A percentile compares a stretch with the other conserved stretches of the same genome.
These are phyloP conservation scores for Tylopilus vinaceipallidus DNA, from an alignment of 768 basidiomycete species.

Conservation along the genomic window DNA sequence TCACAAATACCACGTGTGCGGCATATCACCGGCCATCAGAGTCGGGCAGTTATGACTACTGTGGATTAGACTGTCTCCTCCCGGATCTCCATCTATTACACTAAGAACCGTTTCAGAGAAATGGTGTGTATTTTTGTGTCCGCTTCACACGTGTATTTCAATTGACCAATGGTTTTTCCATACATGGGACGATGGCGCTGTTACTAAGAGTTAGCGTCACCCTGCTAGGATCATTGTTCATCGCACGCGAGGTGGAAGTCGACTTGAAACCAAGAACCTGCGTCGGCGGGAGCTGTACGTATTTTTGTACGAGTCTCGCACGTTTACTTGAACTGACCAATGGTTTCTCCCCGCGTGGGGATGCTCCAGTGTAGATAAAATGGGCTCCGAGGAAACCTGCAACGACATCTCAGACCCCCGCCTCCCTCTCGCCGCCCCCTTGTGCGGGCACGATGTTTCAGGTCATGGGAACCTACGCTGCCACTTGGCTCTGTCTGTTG, in stretches of 20 bases:
- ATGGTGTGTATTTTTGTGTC: background rate
- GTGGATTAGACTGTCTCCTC: too few species aligned
- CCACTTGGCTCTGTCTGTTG: slow-evolving; percentile 14
- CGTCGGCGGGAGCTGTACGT: background rate
- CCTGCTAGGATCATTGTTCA: too few species aligned
- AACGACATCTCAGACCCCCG: background rate
- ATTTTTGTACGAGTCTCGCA: background rate
- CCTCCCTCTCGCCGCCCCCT: background rate
- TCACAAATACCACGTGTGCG: too few species aligned
- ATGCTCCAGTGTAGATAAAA: background rate
- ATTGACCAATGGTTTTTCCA: background rate
- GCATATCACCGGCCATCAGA: too few species aligned
- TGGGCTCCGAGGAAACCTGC: too few species aligned
- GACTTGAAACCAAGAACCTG: too few species aligned
- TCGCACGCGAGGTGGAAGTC: too few species aligned
- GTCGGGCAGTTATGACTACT: too few species aligned
- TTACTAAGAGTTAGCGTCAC: too few species aligned
- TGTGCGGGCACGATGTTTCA: background rate
- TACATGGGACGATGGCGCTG: background rate
- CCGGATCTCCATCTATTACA: too few species aligned
- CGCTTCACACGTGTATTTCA: background rate
- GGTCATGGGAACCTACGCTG: background rate
- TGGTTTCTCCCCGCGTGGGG: background rate
- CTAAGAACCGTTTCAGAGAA: background rate
- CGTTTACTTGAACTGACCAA: background rate